These are phyloP conservation scores for Citrus trifoliata DNA, from an alignment of 345 rosid genomes.

Conservation along the genomic window DNA sequence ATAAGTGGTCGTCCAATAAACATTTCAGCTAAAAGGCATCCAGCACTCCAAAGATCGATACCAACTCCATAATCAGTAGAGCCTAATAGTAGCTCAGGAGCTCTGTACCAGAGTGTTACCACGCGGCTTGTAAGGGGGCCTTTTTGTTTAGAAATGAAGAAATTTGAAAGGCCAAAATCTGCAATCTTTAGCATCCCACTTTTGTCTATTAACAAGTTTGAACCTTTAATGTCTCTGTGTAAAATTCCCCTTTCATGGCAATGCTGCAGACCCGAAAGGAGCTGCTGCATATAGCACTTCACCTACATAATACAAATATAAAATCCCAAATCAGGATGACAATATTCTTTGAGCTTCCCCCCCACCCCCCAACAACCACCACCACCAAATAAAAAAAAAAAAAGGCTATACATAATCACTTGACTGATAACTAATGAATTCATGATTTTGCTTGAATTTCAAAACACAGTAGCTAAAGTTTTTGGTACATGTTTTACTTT, in stretches of 20 bases:
- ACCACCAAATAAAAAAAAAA: no score
- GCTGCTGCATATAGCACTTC: constrained; percentile 78
- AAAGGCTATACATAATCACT: not conserved
- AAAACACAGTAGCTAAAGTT: not conserved
- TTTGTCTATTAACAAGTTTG: constrained; percentile 68
- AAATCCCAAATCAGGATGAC: not conserved
- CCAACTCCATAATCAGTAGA: constrained; percentile 84
- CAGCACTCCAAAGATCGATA: constrained; percentile 88
- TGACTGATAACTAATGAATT: not conserved
- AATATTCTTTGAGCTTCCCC: not conserved
- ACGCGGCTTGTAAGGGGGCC: constrained; percentile 74
- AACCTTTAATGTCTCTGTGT: constrained; percentile 81
- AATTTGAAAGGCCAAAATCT: constrained; percentile 78
- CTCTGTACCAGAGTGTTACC: constrained; percentile 90
- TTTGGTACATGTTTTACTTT: not conserved
- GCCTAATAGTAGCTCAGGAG: constrained; percentile 78
- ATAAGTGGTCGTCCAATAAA: constrained; percentile 71
- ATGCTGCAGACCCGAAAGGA: constrained; percentile 76
- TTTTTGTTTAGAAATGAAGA: constrained; percentile 46
- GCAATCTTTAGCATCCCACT: constrained; percentile 74
- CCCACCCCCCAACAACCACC: no score
- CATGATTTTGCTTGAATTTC: not conserved
- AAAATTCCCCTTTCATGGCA: constrained; percentile 81
- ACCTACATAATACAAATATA: constrained; percentile 35
- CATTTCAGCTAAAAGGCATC: constrained; percentile 82